These are phyloP conservation scores for Ligustrum vulgare DNA, from an alignment of 257 asterid species.

Conservation along the genomic window DNA sequence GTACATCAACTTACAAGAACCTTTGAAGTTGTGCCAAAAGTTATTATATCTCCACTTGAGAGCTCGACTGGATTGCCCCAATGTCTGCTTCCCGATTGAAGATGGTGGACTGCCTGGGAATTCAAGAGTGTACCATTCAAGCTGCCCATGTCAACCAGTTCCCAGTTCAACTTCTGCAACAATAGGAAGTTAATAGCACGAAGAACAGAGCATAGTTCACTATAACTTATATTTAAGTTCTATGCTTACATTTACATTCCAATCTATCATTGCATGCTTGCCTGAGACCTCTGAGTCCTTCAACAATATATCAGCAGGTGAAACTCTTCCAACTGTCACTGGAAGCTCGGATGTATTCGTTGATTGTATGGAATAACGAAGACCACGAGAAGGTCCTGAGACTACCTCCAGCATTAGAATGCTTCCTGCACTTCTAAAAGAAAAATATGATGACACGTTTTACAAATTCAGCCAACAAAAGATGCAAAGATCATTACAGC, in stretches of 20 bases:
- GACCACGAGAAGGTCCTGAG: constrained; percentile 85
- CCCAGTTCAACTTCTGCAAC: constrained; percentile 86
- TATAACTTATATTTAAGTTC: constrained; percentile 22
- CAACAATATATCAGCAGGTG: constrained; percentile 70
- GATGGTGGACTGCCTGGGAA: constrained; percentile 55
- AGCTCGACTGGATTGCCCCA: constrained; percentile 81
- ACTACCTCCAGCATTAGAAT: constrained; percentile 80
- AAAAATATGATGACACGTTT: constrained; percentile 65
- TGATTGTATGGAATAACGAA: constrained; percentile 61
- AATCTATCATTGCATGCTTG: constrained; percentile 86
- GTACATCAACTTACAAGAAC: constrained; percentile 49
- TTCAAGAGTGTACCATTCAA: constrained; percentile 78
- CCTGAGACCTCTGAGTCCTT: constrained; percentile 96
- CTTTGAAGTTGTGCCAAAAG: constrained; percentile 77
- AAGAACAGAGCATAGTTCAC: constrained; percentile 22
- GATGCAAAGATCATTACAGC: constrained; percentile 20
- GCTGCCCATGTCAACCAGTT: constrained; percentile 98
- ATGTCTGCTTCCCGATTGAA: constrained; percentile 68
- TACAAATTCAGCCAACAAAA: constrained; percentile 40
- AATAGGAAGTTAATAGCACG: constrained; percentile 27
- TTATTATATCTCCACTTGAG: constrained; percentile 68
- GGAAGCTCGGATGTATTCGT: constrained; percentile 67
- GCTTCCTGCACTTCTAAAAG: constrained; percentile 98
- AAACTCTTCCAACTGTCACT: constrained; percentile 86
- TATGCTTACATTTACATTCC: constrained; percentile 75